phyloP scores from a whole-genome alignment of 2,329 filamentous ascomycete species.

The Botrytis cinerea region DNA sequence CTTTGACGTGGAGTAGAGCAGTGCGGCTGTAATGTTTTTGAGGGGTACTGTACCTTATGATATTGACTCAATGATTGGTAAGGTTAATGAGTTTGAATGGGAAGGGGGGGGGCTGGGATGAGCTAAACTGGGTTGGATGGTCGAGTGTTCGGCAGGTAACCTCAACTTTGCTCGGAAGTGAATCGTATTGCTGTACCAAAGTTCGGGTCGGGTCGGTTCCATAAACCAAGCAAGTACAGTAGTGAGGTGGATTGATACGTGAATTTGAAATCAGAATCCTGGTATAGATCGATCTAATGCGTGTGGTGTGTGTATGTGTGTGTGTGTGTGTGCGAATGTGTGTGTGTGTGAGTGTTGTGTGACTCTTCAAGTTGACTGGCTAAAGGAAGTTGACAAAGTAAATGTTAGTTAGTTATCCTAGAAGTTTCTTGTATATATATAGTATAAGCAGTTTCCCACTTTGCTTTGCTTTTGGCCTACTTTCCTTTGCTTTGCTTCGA shows the following conservation, averaged over 20 bases:
- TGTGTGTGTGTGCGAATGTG: too few species aligned
- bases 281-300: neutral
- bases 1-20: conserved; percentile 15
- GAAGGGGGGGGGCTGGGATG: conserved; percentile 10
- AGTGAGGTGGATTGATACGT: neutral
- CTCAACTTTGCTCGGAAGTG: neutral
- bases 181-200: neutral
- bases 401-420: neutral
- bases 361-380: neutral
- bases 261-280: neutral
- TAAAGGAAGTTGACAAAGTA: neutral
- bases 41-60: neutral
- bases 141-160: neutral
- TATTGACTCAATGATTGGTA: conserved; percentile 8
- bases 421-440: conserved; percentile 3
- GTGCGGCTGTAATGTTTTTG: conserved; percentile 10
- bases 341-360: neutral
- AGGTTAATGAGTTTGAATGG: neutral
- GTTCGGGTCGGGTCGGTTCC: neutral
- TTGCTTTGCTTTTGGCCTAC: neutral
- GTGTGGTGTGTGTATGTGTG: neutral
- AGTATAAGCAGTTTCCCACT: conserved; percentile 13
- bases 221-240: neutral
- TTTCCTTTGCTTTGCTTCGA: neutral
- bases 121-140: neutral